Conservation (phyloP, 495 filamentous ascomycete species). For the Penicillium manginii region DNA sequence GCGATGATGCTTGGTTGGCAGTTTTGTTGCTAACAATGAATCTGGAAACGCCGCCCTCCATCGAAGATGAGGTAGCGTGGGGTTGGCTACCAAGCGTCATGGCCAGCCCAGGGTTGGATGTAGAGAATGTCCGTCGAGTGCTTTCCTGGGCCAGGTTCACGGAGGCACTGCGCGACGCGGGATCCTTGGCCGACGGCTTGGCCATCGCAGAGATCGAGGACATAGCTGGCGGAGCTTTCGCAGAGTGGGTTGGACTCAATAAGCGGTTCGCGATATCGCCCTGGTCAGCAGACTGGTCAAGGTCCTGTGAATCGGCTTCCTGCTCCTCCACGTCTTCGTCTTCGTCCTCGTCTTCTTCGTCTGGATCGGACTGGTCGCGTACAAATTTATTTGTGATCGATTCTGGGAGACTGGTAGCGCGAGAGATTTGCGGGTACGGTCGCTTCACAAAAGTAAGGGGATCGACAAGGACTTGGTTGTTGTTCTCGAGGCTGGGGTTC, state of each 20-base stretch:
- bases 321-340: slow-evolving; percentile 30
- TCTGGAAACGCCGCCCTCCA: slow-evolving; percentile 52
- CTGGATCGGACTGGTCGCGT: slow-evolving; percentile 24
- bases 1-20: slow-evolving; percentile 35
- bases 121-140: slow-evolving; percentile 39
- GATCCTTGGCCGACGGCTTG: slow-evolving; percentile 34
- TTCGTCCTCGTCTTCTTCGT: slow-evolving; percentile 32
- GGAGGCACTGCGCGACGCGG: slow-evolving; percentile 42
- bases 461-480: slow-evolving; percentile 45
- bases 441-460: slow-evolving; percentile 54
- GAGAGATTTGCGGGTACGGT: slow-evolving; percentile 47
- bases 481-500: slow-evolving; percentile 48
- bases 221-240: slow-evolving; percentile 53
- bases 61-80: slow-evolving; percentile 49
- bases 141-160: slow-evolving; percentile 43
- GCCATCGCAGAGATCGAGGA: slow-evolving; percentile 53
- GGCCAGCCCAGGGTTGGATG: slow-evolving; percentile 29
- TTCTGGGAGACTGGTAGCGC: slow-evolving; percentile 51
- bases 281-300: slow-evolving; percentile 30
- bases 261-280: slow-evolving; percentile 46
- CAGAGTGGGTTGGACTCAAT: slow-evolving; percentile 44
- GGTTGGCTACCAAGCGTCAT: slow-evolving; percentile 34
- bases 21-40: slow-evolving; percentile 47
- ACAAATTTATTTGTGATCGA: slow-evolving; percentile 41
- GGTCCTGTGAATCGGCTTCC: slow-evolving; percentile 17